These are phyloP conservation scores for Castanea sativa DNA, from an alignment of 306 rosid species.

Conservation along the genomic window DNA sequence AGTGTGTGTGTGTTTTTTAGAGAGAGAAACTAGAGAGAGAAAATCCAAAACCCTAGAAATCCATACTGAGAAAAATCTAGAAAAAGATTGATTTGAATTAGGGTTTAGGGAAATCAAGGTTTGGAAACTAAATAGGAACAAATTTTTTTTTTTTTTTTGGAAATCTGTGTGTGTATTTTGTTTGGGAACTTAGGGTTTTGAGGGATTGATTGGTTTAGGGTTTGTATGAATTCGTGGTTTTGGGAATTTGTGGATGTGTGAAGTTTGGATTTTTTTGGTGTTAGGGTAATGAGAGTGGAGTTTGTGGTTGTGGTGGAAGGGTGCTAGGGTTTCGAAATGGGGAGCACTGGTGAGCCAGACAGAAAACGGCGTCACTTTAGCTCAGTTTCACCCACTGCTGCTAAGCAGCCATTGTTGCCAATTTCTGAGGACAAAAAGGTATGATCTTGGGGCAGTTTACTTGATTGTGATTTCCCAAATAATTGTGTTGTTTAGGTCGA, in stretches of 20 bases:
- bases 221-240: conserved; percentile 14
- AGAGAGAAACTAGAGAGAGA: conserved; percentile 10
- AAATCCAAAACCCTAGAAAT: conserved; percentile 8
- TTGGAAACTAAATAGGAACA: conserved; percentile 9
- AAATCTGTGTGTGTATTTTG: neutral
- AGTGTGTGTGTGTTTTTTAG: neutral
- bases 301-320: conserved; percentile 27
- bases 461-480: conserved; percentile 1
- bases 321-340: conserved; percentile 82
- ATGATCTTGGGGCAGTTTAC: neutral
- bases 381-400: conserved; percentile 78
- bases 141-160: neutral
- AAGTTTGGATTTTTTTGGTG: neutral
- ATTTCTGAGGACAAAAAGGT: conserved; percentile 91
- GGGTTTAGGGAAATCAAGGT: conserved; percentile 17
- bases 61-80: neutral
- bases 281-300: conserved; percentile 48
- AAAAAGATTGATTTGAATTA: neutral
- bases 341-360: conserved; percentile 84
- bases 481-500: conserved; percentile 12
- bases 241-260: neutral
- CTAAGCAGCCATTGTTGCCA: conserved; percentile 66
- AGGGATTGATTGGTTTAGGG: conserved; percentile 21
- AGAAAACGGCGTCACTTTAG: conserved; percentile 92
- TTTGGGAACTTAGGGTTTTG: conserved; percentile 60